These are phyloP conservation scores for Salix udensis DNA, from an alignment of 345 rosid species.

Conservation along the genomic window DNA sequence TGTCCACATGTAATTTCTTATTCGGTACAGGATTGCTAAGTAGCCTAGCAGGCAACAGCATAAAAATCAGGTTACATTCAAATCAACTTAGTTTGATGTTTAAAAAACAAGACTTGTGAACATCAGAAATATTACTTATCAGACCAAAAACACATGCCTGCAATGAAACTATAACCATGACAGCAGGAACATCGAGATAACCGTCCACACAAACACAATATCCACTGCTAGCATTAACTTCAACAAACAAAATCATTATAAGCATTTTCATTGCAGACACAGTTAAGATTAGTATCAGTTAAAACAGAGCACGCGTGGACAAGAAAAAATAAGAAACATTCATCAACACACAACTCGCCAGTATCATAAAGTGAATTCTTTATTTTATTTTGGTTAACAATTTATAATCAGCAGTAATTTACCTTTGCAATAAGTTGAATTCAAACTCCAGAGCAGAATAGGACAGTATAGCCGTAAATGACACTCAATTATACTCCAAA, in stretches of 20 bases:
- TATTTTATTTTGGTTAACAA: neutral
- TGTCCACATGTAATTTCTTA: neutral
- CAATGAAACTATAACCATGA: neutral
- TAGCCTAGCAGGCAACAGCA: neutral
- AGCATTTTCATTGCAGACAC: neutral
- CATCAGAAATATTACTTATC: neutral
- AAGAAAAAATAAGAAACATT: neutral
- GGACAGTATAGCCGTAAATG: neutral
- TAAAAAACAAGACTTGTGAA: neutral
- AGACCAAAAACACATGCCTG: neutral
- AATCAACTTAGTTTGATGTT: neutral
- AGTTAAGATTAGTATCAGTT: neutral
- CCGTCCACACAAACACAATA: neutral
- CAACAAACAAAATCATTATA: neutral
- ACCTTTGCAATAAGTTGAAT: neutral
- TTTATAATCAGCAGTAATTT: neutral
- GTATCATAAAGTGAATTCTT: neutral
- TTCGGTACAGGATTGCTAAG: neutral
- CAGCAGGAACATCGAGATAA: neutral
- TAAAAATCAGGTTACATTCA: neutral
- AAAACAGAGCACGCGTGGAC: neutral
- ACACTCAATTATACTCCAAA: neutral
- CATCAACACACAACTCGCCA: neutral
- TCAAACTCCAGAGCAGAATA: conserved; percentile 7
- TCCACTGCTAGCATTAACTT: neutral